Conservation (phyloP, 2,329 filamentous ascomycete species). For the Penicillium thymicola region DNA sequence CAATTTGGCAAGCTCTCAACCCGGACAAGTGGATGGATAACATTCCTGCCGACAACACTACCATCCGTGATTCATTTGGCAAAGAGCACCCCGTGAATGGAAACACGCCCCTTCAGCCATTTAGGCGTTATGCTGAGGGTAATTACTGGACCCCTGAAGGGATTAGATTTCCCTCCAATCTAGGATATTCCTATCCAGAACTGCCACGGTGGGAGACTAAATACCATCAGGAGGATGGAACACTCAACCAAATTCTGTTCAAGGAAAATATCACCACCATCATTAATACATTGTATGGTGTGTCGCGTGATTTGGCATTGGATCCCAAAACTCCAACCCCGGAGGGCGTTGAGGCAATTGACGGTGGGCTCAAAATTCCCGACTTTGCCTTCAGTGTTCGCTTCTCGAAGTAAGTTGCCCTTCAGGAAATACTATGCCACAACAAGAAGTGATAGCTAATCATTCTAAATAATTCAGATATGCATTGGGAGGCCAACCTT, state of each 20-base stretch:
- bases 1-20: slow-evolving; percentile 15
- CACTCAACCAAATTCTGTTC: slow-evolving; percentile 3
- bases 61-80: slow-evolving; percentile 2
- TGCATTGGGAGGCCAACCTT: slow-evolving; percentile 9
- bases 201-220: slow-evolving; percentile 1
- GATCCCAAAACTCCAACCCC: slow-evolving; percentile 3
- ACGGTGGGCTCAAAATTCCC: slow-evolving; percentile 4
- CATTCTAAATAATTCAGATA: background rate
- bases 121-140: background rate
- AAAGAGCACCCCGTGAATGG: slow-evolving; percentile 1
- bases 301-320: slow-evolving; percentile 5
- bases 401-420: slow-evolving; percentile 3
- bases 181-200: slow-evolving; percentile 9
- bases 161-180: background rate
- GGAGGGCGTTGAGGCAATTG: slow-evolving; percentile 6
- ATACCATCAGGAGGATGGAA: background rate
- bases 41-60: slow-evolving; percentile 4
- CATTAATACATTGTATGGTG: slow-evolving; percentile 5
- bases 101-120: slow-evolving; percentile 5
- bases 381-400: slow-evolving; percentile 13
- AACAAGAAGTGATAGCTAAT: background rate
- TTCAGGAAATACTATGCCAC: background rate
- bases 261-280: background rate
- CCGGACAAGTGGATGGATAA: slow-evolving; percentile 5
- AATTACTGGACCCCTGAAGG: slow-evolving; percentile 6